Percentiles rank a stretch among this genome's conserved stretches.
Evolutionary conservation across 768 basidiomycete species (phyloP).

Genomic region (Pleurotus giganteus): DNA sequence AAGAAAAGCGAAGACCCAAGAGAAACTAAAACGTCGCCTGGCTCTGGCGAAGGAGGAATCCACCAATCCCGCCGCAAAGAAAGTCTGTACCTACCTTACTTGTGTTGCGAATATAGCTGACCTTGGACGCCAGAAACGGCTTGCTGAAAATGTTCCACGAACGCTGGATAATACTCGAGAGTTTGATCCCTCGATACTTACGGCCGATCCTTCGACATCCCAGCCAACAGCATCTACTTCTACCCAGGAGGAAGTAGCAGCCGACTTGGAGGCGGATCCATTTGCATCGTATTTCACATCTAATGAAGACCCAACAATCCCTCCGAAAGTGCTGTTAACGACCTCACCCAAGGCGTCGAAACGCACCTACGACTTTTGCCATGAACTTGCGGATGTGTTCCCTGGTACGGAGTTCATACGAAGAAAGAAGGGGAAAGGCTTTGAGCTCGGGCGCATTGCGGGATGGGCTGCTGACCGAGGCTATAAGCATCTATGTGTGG

Average conservation of each 20-base stretch:
- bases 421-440: constrained; percentile 85
- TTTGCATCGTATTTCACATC: constrained; percentile 78
- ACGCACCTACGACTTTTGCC: constrained; percentile 87
- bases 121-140: constrained; percentile 59
- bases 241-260: constrained; percentile 55
- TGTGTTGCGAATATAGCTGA: not conserved
- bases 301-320: constrained; percentile 62
- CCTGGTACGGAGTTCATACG: constrained; percentile 90
- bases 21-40: constrained; percentile 78
- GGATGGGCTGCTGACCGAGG: constrained; percentile 90
- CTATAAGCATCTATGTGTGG: constrained; percentile 86
- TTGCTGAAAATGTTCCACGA: constrained; percentile 80
- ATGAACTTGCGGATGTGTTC: constrained; percentile 85
- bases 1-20: constrained; percentile 77
- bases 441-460: constrained; percentile 87
- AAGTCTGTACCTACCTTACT: constrained; percentile 42
- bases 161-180: constrained; percentile 95
- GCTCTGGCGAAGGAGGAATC: constrained; percentile 76
- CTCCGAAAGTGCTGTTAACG: constrained; percentile 88
- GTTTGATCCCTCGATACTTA: constrained; percentile 69
- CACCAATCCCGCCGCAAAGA: constrained; percentile 72
- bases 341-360: constrained; percentile 90
- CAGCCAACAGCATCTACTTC: constrained; percentile 26
- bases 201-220: constrained; percentile 42
- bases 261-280: constrained; percentile 70